Conservation (phyloP, 768 basidiomycete species). For the Hericium erinaceus region DNA sequence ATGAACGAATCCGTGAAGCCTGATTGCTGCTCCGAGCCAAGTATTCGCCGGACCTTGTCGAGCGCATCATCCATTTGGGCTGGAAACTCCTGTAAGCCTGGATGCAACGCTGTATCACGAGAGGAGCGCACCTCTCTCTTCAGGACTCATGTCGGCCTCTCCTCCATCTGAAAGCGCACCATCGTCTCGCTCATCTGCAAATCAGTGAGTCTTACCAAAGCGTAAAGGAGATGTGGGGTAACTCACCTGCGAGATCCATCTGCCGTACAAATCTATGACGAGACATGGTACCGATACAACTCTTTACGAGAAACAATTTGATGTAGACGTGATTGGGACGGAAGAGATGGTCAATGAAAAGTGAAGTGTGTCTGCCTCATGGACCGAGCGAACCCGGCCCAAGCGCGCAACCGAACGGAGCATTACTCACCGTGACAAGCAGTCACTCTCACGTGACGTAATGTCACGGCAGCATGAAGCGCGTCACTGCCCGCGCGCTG, state of each 20-base stretch:
- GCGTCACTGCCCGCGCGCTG: not conserved
- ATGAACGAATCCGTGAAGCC: constrained; percentile 70
- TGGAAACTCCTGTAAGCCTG: constrained; percentile 19
- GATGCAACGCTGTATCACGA: constrained; percentile 3
- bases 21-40: constrained; percentile 58
- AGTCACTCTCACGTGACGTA: not conserved
- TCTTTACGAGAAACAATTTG: constrained; percentile 12
- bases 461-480: not conserved
- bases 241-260: constrained; percentile 63
- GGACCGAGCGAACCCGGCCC: not conserved
- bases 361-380: not conserved
- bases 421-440: not conserved
- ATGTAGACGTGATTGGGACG: constrained; percentile 8
- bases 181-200: constrained; percentile 80
- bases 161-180: constrained; percentile 65
- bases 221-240: not conserved
- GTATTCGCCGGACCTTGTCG: constrained; percentile 52
- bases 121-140: constrained; percentile 71
- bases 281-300: constrained; percentile 50
- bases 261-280: constrained; percentile 86
- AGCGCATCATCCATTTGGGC: constrained; percentile 64
- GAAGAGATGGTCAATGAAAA: not conserved
- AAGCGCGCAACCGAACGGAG: not conserved
- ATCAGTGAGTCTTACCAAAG: constrained; percentile 1
- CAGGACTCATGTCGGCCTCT: constrained; percentile 67